These are phyloP conservation scores for Suillus subalutaceus DNA, from an alignment of 768 basidiomycete species.

Conservation along the genomic window DNA sequence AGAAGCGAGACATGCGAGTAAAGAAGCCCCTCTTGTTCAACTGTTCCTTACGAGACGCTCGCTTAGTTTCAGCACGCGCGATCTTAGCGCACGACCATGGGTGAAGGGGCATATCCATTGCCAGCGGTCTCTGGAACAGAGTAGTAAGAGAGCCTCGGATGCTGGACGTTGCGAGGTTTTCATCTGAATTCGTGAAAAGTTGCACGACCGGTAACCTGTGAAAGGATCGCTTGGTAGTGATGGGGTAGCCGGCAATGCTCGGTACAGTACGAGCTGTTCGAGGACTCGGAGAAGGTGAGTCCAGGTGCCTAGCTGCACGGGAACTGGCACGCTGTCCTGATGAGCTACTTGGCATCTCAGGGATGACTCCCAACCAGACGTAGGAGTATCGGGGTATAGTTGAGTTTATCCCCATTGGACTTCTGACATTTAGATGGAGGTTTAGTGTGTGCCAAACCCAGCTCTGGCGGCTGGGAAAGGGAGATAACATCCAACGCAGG, in stretches of 20 bases:
- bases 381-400: not conserved
- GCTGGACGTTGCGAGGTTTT: not conserved
- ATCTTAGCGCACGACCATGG: conserved; percentile 38
- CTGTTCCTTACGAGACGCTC: conserved; percentile 28
- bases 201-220: not conserved
- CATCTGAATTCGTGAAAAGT: not conserved
- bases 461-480: not conserved
- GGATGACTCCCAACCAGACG: not conserved
- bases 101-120: not conserved
- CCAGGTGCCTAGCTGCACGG: not conserved
- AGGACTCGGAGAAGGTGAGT: conserved; percentile 2
- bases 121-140: not conserved
- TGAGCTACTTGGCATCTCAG: not conserved
- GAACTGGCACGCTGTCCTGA: not conserved
- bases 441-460: not conserved
- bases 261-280: not conserved
- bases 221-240: not conserved
- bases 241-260: not conserved
- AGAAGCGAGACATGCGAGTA: not conserved
- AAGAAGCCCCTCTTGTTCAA: not conserved
- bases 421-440: not conserved
- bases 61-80: conserved; percentile 27
- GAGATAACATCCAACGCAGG: conserved; percentile 1
- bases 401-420: not conserved
- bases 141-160: not conserved